Percentiles rank a stretch among this genome's conserved stretches.
These are phyloP conservation scores for Fagus crenata DNA, from an alignment of 306 rosid genomes.

Conservation along the genomic window DNA sequence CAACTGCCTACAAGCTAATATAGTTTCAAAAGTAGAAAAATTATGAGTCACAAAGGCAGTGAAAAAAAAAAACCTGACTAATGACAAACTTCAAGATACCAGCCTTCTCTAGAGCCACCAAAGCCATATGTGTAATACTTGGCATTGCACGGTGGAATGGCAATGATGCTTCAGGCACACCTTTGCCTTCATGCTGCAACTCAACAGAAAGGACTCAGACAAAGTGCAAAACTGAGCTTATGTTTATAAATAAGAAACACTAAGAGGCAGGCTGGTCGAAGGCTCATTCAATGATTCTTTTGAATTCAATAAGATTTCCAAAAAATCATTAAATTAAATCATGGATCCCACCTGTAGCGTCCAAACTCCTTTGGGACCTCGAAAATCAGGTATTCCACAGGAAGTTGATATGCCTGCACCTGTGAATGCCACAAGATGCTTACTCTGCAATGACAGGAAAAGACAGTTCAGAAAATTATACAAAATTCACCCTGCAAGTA, in stretches of 20 bases:
- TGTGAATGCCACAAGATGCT: slow-evolving; percentile 96
- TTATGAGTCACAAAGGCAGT: not conserved
- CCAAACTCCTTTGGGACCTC: slow-evolving; percentile 99
- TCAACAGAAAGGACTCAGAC: slow-evolving; percentile 28
- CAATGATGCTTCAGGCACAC: slow-evolving; percentile 90
- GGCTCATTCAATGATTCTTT: too few species aligned
- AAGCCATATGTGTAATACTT: slow-evolving; percentile 93
- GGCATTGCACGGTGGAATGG: slow-evolving; percentile 98
- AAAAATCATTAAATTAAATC: slow-evolving; percentile 12
- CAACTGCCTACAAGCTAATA: not conserved
- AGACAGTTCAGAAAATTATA: slow-evolving; percentile 1
- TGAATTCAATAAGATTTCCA: too few species aligned
- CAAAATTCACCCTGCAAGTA: slow-evolving; percentile 14
- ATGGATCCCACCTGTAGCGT: slow-evolving; percentile 74
- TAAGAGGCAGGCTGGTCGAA: too few species aligned
- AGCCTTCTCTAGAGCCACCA: slow-evolving; percentile 77
- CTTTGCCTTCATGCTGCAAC: slow-evolving; percentile 92
- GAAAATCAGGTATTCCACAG: slow-evolving; percentile 97
- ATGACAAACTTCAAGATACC: slow-evolving; percentile 85
- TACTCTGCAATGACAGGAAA: slow-evolving; percentile 62
- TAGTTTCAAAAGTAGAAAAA: not conserved
- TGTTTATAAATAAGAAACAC: too few species aligned
- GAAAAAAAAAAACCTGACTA: slow-evolving; percentile 62
- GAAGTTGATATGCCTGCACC: slow-evolving; percentile 99
- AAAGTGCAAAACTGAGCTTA: too few species aligned